Conservation (phyloP, 306 rosid genomes). For the Abrus precatorius region DNA sequence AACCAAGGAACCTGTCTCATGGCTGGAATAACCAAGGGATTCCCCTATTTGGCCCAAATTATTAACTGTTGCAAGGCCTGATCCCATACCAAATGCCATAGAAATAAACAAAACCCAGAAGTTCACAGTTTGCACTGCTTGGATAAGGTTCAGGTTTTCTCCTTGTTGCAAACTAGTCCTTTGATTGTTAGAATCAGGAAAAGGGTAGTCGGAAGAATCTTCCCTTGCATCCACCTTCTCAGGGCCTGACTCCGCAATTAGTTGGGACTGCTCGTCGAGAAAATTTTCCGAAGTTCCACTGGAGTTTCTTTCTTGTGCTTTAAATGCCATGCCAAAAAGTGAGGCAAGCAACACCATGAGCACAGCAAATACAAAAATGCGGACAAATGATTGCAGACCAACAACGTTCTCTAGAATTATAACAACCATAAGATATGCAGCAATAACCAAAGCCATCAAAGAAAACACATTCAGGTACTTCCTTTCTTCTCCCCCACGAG, state of each 20-base stretch:
- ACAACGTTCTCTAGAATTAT: constrained; percentile 66
- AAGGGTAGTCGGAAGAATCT: constrained; percentile 41
- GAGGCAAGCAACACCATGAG: constrained; percentile 66
- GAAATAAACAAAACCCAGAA: constrained; percentile 86
- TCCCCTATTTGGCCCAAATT: constrained; percentile 79
- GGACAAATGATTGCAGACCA: constrained; percentile 52
- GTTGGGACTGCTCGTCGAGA: constrained; percentile 45
- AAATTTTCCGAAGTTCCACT: constrained; percentile 24
- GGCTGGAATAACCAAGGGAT: constrained; percentile 72
- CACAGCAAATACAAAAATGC: constrained; percentile 47
- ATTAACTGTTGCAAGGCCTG: constrained; percentile 79
- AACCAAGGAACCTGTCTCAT: constrained; percentile 66
- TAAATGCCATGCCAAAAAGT: constrained; percentile 64
- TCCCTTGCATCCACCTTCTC: constrained; percentile 39
- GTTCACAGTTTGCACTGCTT: constrained; percentile 62
- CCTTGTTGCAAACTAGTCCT: constrained; percentile 30
- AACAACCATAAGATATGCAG: constrained; percentile 69
- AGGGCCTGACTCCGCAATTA: constrained; percentile 40
- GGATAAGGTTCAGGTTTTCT: constrained; percentile 60
- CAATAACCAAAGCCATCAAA: constrained; percentile 63
- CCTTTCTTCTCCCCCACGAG: constrained; percentile 56
- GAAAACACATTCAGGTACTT: constrained; percentile 73
- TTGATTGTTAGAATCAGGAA: constrained; percentile 25
- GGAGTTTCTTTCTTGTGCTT: constrained; percentile 54
- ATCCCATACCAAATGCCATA: constrained; percentile 82